Evolutionary conservation across 2,329 filamentous ascomycete species (phyloP).

Genomic region (Hymenoscyphus albidus): DNA sequence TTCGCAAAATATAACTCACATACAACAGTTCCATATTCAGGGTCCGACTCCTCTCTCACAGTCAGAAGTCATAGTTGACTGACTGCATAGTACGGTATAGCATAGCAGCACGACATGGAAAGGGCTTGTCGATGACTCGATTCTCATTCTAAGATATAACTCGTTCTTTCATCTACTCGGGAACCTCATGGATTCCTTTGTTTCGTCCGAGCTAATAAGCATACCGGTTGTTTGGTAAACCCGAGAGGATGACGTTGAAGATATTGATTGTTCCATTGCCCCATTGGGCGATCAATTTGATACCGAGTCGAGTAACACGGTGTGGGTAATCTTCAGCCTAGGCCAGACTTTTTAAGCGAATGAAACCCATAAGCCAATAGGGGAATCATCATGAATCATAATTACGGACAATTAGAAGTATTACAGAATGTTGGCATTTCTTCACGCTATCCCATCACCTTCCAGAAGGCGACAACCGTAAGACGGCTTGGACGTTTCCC

Average conservation of each 20-base stretch:
- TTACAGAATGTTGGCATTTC: neutral
- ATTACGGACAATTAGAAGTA: neutral
- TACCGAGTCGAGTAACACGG: neutral
- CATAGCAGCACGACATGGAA: too few relatives aligned
- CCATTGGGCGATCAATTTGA: neutral
- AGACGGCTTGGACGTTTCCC: neutral
- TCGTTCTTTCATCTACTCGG: neutral
- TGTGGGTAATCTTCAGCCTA: neutral
- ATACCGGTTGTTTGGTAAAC: neutral
- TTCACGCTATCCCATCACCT: neutral
- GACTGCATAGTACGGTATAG: too few relatives aligned
- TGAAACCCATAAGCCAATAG: neutral
- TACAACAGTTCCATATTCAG: too few relatives aligned
- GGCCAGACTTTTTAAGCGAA: neutral
- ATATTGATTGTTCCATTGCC: neutral
- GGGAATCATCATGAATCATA: neutral
- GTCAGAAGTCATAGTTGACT: too few relatives aligned
- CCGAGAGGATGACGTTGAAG: neutral
- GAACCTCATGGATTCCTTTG: neutral
- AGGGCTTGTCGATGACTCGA: neutral
- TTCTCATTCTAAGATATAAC: neutral
- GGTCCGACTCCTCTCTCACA: too few relatives aligned
- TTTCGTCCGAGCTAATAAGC: neutral
- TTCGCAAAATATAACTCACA: too few relatives aligned
- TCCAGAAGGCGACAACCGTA: neutral